phyloP scores from a whole-genome alignment of 345 rosid genomes.

The Euphorbia pulcherrima region DNA sequence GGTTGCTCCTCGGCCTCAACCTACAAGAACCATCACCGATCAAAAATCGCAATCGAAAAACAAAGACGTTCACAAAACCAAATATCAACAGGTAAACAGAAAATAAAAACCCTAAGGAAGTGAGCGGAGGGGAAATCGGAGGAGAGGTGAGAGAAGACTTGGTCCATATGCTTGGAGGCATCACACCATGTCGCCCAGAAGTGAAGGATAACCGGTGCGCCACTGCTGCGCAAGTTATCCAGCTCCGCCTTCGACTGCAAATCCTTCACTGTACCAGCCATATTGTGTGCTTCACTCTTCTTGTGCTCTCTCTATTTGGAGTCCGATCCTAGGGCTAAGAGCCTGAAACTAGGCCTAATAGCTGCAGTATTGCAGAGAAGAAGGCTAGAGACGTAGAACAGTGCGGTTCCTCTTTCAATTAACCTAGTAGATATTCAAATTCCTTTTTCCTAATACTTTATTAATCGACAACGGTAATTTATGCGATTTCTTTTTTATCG shows the following conservation, averaged over 20 bases:
- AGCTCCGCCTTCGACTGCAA: constrained; percentile 73
- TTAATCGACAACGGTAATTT: too few relatives aligned
- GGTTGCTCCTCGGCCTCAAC: constrained; percentile 98
- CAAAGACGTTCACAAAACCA: background rate
- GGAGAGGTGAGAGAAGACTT: constrained; percentile 85
- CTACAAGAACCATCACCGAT: constrained; percentile 33
- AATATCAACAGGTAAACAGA: background rate
- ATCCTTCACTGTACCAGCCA: constrained; percentile 88
- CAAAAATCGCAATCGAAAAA: background rate
- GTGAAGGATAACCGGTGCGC: constrained; percentile 59
- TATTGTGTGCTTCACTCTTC: constrained; percentile 15
- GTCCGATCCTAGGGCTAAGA: background rate
- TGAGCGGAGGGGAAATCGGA: constrained; percentile 78
- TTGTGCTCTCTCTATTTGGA: background rate
- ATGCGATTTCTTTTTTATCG: too few relatives aligned
- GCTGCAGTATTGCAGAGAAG: too few relatives aligned
- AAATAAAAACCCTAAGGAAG: constrained; percentile 63
- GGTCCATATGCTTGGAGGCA: constrained; percentile 99
- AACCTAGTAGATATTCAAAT: too few relatives aligned
- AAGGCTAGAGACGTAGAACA: too few relatives aligned
- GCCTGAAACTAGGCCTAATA: background rate
- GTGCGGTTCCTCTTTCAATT: too few relatives aligned
- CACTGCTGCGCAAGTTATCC: constrained; percentile 48
- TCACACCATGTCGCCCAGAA: constrained; percentile 99
- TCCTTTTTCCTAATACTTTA: too few relatives aligned